phyloP scores from a whole-genome alignment of 495 filamentous ascomycete genomes.

The Tetracladium marchalianum region DNA sequence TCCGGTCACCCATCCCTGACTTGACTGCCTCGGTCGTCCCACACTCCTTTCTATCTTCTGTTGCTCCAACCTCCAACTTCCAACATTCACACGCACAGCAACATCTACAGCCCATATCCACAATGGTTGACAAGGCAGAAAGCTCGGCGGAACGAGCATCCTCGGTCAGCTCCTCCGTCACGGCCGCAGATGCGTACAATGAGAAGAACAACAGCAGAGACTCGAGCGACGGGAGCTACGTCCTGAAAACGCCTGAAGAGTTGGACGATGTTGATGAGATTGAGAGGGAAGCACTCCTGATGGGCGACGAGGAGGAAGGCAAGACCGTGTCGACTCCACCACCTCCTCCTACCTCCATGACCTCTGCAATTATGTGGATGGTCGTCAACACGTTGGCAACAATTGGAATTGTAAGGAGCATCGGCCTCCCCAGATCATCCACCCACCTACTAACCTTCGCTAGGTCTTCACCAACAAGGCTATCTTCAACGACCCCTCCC shows the following conservation, averaged over 20 bases:
- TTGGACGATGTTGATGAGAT: slow-evolving; percentile 16
- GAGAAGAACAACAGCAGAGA: slow-evolving; percentile 6
- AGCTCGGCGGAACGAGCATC: slow-evolving; percentile 17
- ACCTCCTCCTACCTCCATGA: slow-evolving; percentile 10
- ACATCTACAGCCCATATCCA: too few species aligned
- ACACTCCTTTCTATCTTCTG: neutral
- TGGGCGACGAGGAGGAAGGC: slow-evolving; percentile 8
- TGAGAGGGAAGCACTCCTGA: slow-evolving; percentile 14
- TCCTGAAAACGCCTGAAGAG: slow-evolving; percentile 9
- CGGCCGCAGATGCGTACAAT: slow-evolving; percentile 18
- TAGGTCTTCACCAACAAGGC: slow-evolving; percentile 72
- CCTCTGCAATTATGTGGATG: slow-evolving; percentile 40
- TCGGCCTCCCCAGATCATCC: neutral
- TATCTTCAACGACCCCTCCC: slow-evolving; percentile 57
- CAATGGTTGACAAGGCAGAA: slow-evolving; percentile 8
- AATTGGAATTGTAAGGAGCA: slow-evolving; percentile 45
- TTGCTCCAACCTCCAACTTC: neutral
- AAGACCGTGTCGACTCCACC: neutral
- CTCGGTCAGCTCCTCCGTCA: slow-evolving; percentile 28
- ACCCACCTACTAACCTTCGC: slow-evolving; percentile 1
- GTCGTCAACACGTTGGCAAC: slow-evolving; percentile 49
- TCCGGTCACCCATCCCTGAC: too few species aligned
- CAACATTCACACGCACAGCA: too few species aligned
- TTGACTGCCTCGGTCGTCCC: too few species aligned
- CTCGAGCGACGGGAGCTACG: slow-evolving; percentile 10